Evolutionary conservation across 78 protist genomes (phyloP), one percentile per base, ranked within the genome.

Genomic region (Monosiga brevicollis): DNA sequence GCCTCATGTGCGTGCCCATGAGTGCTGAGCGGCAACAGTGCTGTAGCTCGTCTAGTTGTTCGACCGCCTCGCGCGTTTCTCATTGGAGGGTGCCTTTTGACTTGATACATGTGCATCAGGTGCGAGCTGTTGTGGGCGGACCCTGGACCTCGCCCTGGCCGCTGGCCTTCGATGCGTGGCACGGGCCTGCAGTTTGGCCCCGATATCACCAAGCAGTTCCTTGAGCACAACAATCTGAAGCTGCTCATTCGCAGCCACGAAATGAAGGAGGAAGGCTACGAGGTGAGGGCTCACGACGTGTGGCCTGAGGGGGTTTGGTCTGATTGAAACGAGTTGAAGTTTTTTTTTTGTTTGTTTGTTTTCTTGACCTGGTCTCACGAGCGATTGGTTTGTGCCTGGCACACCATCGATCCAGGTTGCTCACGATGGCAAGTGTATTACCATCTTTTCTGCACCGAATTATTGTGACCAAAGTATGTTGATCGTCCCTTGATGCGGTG

Each of bases 391-490:
- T n/a, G n/a, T n/a, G n/a, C 94, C 93, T 85, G 96, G 84, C 73
- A n/a, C n/a, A n/a, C n/a, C n/a, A n/a, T n/a, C n/a, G n/a, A n/a
- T n/a, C n/a, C n/a, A n/a, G n/a, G 89, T 90, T 24, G 89, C 86
- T 82, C 91, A 88, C 49, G 90, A 89, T 54, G 96, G 96, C 41
- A 79, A 90, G 73, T 70, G 89, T 80, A 91, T 96, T 80, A 96
- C 98, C 42, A 81, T 96, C 41, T 96, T 96, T 90, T 88, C 94
- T 20, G 98, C 98, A 1, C 98, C 98, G 32, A 96, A 96, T 77
- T 96, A 96, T 83, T 96, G 98, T 74, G 90, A 87, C 77, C 88
- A n/a, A 83, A 83, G 83, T 79, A 23, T 55, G 86, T 25, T 1
- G 62, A n/a, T 10, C 11, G 6, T n/a, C 85, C 37, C 36, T 49